phyloP scores from a whole-genome alignment of 2,329 filamentous ascomycete species.

The Aspergillus flavus region DNA sequence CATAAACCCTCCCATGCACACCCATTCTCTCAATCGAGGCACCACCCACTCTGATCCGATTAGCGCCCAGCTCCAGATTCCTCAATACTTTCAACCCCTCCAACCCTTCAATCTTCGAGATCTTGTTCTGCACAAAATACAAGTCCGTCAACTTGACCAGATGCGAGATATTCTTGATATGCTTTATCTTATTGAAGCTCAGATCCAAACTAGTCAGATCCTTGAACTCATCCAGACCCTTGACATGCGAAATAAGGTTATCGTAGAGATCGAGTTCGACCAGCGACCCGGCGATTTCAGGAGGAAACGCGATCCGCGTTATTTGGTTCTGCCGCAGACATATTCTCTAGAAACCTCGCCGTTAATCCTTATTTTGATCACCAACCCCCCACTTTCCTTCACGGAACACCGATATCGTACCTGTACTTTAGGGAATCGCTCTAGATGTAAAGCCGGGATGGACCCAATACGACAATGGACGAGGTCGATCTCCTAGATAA shows the following conservation, averaged over 20 bases:
- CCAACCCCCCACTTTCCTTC: not conserved
- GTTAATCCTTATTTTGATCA: not conserved
- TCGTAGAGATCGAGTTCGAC: constrained; percentile 93
- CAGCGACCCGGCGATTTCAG: constrained; percentile 65
- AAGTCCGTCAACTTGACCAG: constrained; percentile 78
- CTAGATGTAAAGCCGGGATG: constrained; percentile 75
- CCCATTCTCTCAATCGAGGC: not conserved
- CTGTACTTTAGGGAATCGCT: constrained; percentile 75
- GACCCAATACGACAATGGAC: constrained; percentile 84
- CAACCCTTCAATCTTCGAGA: constrained; percentile 81
- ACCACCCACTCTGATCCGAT: constrained; percentile 70
- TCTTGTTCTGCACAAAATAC: constrained; percentile 94
- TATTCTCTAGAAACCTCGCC: constrained; percentile 55
- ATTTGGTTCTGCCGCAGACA: constrained; percentile 95
- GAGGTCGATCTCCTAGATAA: constrained; percentile 74
- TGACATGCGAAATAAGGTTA: constrained; percentile 87
- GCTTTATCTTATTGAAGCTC: constrained; percentile 99
- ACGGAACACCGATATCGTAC: constrained; percentile 38
- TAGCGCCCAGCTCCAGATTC: constrained; percentile 89
- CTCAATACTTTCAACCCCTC: constrained; percentile 73
- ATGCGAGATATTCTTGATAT: constrained; percentile 86
- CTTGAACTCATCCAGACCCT: constrained; percentile 75
- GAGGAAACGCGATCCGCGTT: constrained; percentile 74
- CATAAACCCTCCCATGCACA: not conserved
- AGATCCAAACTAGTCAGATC: constrained; percentile 81